Evolutionary conservation across 2,329 filamentous ascomycete genomes (phyloP).

Genomic region (Trichoderma atrobrunneum): DNA sequence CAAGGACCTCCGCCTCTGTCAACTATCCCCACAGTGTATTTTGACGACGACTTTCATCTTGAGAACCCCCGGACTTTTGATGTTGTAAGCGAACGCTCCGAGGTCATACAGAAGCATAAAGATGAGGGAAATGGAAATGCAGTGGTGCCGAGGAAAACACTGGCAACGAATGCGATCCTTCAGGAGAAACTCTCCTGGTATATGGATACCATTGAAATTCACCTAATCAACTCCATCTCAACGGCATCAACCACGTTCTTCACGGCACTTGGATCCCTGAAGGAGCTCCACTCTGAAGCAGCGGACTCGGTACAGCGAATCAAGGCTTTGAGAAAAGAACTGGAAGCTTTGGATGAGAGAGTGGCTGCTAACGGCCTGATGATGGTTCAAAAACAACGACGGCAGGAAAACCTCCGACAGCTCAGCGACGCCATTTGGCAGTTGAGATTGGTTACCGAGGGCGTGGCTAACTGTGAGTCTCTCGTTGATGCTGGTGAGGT

Average conservation of each 20-base stretch:
- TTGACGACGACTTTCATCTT: conserved; percentile 90
- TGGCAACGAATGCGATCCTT: conserved; percentile 94
- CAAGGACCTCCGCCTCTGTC: conserved; percentile 82
- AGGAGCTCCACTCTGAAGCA: conserved; percentile 87
- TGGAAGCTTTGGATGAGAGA: conserved; percentile 78
- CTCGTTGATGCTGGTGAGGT: conserved; percentile 81
- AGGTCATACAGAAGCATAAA: conserved; percentile 72
- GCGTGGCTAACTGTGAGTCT: conserved; percentile 72
- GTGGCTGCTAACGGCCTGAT: conserved; percentile 83
- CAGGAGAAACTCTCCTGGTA: conserved; percentile 99
- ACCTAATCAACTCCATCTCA: conserved; percentile 93
- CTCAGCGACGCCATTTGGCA: conserved; percentile 81
- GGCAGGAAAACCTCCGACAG: conserved; percentile 79
- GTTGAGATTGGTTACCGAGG: conserved; percentile 72
- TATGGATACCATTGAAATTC: conserved; percentile 98
- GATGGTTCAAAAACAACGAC: conserved; percentile 76
- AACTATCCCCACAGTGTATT: conserved; percentile 90
- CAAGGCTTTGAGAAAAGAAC: conserved; percentile 72
- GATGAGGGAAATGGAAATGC: conserved; percentile 55
- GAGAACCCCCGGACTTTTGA: conserved; percentile 97
- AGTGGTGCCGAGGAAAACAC: conserved; percentile 68
- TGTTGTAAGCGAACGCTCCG: conserved; percentile 90
- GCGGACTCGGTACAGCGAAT: conserved; percentile 88
- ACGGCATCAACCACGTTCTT: conserved; percentile 96
- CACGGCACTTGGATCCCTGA: conserved; percentile 83